These are phyloP conservation scores for Fraxinus floribunda DNA, from an alignment of 305 asterid genomes.

Conservation along the genomic window DNA sequence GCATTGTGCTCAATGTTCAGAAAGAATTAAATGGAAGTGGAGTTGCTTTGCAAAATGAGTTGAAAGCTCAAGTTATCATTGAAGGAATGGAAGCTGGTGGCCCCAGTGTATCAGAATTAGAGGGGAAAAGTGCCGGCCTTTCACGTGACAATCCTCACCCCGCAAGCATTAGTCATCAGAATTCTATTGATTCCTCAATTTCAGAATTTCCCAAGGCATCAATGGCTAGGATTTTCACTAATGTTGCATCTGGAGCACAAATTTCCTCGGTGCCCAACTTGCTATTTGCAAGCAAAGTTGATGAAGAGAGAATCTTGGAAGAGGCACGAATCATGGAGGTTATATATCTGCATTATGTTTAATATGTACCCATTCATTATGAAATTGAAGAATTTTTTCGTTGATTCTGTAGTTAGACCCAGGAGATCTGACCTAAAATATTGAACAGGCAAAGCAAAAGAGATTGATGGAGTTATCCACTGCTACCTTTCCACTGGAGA, in stretches of 20 bases:
- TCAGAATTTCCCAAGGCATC: conserved; percentile 35
- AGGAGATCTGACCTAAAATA: conserved; percentile 43
- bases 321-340: conserved; percentile 95
- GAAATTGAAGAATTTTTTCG: conserved; percentile 24
- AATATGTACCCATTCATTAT: conserved; percentile 13
- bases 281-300: conserved; percentile 42
- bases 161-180: conserved; percentile 30
- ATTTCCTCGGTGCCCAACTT: conserved; percentile 35
- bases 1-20: conserved; percentile 18
- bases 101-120: conserved; percentile 33
- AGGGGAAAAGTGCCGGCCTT: conserved; percentile 24
- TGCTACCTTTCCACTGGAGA: conserved; percentile 36
- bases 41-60: conserved; percentile 30
- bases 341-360: conserved; percentile 25
- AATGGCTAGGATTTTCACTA: conserved; percentile 30
- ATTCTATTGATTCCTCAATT: conserved; percentile 34
- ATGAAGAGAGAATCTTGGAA: conserved; percentile 82
- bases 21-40: conserved; percentile 32
- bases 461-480: conserved; percentile 65
- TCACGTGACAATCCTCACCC: conserved; percentile 31
- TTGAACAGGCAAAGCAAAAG: conserved; percentile 81
- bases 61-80: conserved; percentile 27
- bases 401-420: conserved; percentile 21
- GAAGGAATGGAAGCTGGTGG: conserved; percentile 37
- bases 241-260: conserved; percentile 36